phyloP scores from a whole-genome alignment of 371 early-diverging fungal genomes.

The Mortierella polycephala region DNA sequence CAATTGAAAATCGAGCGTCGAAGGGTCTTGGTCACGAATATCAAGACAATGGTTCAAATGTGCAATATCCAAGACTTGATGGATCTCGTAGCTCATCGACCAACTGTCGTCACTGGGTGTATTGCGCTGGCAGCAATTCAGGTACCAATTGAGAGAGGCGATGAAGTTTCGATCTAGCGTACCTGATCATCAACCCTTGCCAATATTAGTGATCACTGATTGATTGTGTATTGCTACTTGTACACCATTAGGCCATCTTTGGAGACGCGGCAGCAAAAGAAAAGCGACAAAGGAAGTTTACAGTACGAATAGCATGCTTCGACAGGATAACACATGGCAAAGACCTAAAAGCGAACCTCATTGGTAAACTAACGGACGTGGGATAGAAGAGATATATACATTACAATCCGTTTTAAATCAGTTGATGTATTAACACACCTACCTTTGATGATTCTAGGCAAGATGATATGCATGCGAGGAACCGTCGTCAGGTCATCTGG shows the following conservation, averaged over 20 bases:
- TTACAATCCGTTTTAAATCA: neutral
- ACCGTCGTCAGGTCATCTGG: slow-evolving; percentile 56
- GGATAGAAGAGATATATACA: no score
- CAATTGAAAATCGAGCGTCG: slow-evolving; percentile 4
- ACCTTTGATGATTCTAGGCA: slow-evolving; percentile 38
- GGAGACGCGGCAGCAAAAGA: slow-evolving; percentile 23
- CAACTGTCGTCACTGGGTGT: slow-evolving; percentile 29
- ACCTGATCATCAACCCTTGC: neutral
- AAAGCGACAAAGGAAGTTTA: slow-evolving; percentile 19
- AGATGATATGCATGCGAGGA: slow-evolving; percentile 61
- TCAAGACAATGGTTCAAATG: slow-evolving; percentile 24
- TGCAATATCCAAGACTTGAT: slow-evolving; percentile 28
- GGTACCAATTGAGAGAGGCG: slow-evolving; percentile 8
- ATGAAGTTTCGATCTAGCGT: neutral
- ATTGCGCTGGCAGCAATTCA: slow-evolving; percentile 41
- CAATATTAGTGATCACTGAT: neutral
- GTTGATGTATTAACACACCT: neutral
- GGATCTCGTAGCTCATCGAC: slow-evolving; percentile 20
- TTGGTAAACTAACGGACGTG: slow-evolving; percentile 22
- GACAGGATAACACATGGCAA: slow-evolving; percentile 45
- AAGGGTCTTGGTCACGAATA: slow-evolving; percentile 30
- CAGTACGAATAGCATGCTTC: slow-evolving; percentile 28
- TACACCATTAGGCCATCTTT: slow-evolving; percentile 15
- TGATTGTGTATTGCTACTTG: neutral
- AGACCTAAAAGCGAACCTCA: slow-evolving; percentile 53